Evolutionary conservation across 495 filamentous ascomycete genomes (phyloP), one percentile per base, ranked within the genome.

Genomic region (Tuber calosporum): DNA sequence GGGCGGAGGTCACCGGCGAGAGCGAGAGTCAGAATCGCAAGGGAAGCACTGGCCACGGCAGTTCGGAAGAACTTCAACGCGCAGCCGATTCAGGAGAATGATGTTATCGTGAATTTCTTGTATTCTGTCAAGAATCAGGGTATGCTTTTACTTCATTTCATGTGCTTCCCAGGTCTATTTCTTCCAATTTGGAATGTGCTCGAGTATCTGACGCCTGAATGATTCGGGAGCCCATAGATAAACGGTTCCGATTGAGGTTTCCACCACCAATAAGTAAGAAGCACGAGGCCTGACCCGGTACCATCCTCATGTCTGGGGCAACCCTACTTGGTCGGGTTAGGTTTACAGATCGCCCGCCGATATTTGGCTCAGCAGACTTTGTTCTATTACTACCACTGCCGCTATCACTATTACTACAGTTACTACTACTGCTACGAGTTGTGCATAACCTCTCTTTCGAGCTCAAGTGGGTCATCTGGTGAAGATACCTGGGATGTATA

Each of bases 51-150:
- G 45, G 91, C 92, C n/a, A 86, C 89, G 72, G 86, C 90, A 15
- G 92, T 95, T 37, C 85, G 94, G 73, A 96, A 93, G 84, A 92
- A 97, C 82, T 97, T 97, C 83, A 97, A 97, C 80, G 90, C 88
- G 36, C 86, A 91, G 68, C 92, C 90, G 15, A 87, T 97, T 19
- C 89, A 89, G 70, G 94, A 97, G 83, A 93, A 90, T 76, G 94
- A 97, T 79, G 90, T 93, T 42, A 91, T 96, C 71, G 92, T 93
- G 30, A 89, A 93, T 76, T 91, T 97, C 80, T 80, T 95, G 68
- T 96, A 97, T 84, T 94, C 91, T 75, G 90, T 93, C 34, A 85
- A 87, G 73, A 85, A 85, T 75, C 84, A 89, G 81, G 87, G 88
- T 89, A 22, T 40, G 20, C 62, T n/a, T 45, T 39, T 34, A n/a